Evolutionary conservation across 352 stramenopile genomes (phyloP).

Genomic region (Phytophthora tubulina): DNA sequence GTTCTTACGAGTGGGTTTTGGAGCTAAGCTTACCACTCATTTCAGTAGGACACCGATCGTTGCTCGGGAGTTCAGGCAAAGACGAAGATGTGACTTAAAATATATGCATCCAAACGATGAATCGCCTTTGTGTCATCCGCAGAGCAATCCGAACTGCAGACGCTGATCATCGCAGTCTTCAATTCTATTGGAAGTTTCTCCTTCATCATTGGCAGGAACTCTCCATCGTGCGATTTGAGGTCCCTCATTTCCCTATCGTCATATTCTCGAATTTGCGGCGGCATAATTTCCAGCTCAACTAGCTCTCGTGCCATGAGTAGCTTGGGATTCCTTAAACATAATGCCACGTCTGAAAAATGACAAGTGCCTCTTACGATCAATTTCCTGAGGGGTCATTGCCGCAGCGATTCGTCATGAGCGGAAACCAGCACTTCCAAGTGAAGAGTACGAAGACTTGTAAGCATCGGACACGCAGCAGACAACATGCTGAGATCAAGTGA

Average conservation of each 20-base stretch:
- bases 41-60: background rate
- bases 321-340: background rate
- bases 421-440: background rate
- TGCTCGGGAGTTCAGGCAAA: constrained; percentile 2
- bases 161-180: background rate
- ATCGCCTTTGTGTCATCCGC: background rate
- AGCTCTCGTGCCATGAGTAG: background rate
- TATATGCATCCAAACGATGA: background rate
- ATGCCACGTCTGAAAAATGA: background rate
- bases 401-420: background rate
- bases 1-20: no score
- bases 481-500: background rate
- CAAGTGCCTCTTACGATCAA: no score
- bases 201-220: constrained; percentile 11
- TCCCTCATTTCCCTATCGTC: background rate
- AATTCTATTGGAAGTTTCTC: constrained; percentile 4
- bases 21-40: no score
- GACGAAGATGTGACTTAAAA: constrained; percentile 2
- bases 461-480: background rate
- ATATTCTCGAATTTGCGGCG: background rate
- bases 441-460: background rate
- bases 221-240: background rate
- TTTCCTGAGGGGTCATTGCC: no score
- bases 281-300: background rate
- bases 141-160: no score